Evolutionary conservation across 176 grass and related monocot genomes (phyloP), one percentile per base, ranked within the genome.

Genomic region (Lolium perenne): DNA sequence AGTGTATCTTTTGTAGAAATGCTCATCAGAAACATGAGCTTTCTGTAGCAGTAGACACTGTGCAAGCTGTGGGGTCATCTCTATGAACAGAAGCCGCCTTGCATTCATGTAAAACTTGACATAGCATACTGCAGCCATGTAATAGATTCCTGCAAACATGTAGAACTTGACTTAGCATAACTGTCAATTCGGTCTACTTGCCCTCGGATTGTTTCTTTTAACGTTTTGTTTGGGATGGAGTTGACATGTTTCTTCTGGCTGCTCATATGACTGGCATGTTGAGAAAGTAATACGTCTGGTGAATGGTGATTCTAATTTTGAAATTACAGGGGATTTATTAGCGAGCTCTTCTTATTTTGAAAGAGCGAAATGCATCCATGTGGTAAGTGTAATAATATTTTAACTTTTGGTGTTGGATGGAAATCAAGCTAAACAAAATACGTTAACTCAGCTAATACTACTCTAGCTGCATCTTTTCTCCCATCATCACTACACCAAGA

Each of bases 1-100:
- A 15, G 32, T 85, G 77, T 71, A 82, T 23, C 85, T 87, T 87
- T 72, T 64, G 77, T 82, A 78, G 86, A 78, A 72, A 55, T 23
- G 81, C 41, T 88, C 58, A 81, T 82, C 69, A 7, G 53, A 25
- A 18, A 35, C 22, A 21, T 71, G 87, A 46, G 47, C 21, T 41
- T 77, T 46, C 77, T 81, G 62, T 88, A 63, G 77, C 38, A 38
- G 45, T 53, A 75, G 72, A 51, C 29, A 86, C 51, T 74, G 59
- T 80, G 69, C 59, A 80, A 76, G 41, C 5, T 45, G 41, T 77
- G 50, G 50, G 81, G 59, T 35, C 49, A 26, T 83, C 3, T 71
- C 12, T 40, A 84, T 71, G 84, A 74, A 74, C 38, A 59, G 48
- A 18, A 26, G 74, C 8, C 25, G 18, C 14, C 55, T 55, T 29